Conservation (phyloP, 2,329 filamentous ascomycete species). For the Zopfia rhizophila region DNA sequence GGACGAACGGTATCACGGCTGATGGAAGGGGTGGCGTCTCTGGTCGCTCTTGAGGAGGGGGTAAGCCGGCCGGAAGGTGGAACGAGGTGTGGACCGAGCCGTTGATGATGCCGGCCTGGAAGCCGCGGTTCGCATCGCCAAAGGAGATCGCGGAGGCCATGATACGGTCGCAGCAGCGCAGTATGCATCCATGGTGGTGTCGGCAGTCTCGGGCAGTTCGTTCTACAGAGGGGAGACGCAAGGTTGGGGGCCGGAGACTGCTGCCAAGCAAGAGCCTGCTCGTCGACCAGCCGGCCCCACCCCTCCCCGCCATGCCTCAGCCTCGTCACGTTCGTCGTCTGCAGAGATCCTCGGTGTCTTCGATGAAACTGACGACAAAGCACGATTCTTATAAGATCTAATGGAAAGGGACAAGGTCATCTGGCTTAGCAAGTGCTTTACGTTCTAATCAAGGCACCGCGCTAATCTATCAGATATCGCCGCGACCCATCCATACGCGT, state of each 20-base stretch:
- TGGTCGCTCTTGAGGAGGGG: slow-evolving; percentile 18
- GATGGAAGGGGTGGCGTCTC: slow-evolving; percentile 33
- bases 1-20: slow-evolving; percentile 30
- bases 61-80: too few relatives aligned
- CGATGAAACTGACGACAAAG: too few relatives aligned
- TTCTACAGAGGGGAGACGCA: too few relatives aligned
- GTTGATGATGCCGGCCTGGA: slow-evolving; percentile 6
- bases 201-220: slow-evolving; percentile 1
- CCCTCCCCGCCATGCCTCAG: too few relatives aligned
- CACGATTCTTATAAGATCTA: not conserved
- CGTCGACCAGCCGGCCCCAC: too few relatives aligned
- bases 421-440: slow-evolving; percentile 3
- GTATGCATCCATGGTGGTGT: slow-evolving; percentile 2
- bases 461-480: slow-evolving; percentile 9
- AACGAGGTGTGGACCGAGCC: slow-evolving; percentile 8
- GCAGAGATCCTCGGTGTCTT: too few relatives aligned
- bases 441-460: slow-evolving; percentile 1
- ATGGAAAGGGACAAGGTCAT: slow-evolving; percentile 5
- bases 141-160: slow-evolving; percentile 10
- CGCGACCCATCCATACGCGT: slow-evolving; percentile 1
- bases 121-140: slow-evolving; percentile 8
- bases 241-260: slow-evolving; percentile 7
- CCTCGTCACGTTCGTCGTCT: too few relatives aligned
- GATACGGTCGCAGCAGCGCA: slow-evolving; percentile 1
- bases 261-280: not conserved